Percentiles rank a stretch among this genome's conserved stretches.
phyloP scores from a whole-genome alignment of 1,284 basidiomycete genomes.

The Boletus smithii region DNA sequence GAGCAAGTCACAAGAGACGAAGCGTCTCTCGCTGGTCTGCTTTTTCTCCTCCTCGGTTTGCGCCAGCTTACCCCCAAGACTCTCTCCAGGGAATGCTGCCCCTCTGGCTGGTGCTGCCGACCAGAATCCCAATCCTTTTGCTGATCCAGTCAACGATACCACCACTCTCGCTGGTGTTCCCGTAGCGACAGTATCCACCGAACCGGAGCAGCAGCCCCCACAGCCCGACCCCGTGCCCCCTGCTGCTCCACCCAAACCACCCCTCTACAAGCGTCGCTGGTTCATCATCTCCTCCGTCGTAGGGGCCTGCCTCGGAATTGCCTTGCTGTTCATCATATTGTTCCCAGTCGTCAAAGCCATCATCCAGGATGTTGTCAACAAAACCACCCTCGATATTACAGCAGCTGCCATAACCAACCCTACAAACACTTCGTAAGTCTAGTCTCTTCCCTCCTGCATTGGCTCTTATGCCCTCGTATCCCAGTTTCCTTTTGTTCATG shows the following conservation, averaged over 20 bases:
- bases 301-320: conserved; percentile 48
- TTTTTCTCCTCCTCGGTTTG: not conserved
- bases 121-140: conserved; percentile 10
- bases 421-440: conserved; percentile 50
- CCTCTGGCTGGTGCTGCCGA: conserved; percentile 38
- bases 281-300: conserved; percentile 46
- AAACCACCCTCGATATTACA: conserved; percentile 49
- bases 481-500: conserved; percentile 49
- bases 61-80: not conserved
- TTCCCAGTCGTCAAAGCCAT: conserved; percentile 66
- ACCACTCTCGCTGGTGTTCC: too few species aligned
- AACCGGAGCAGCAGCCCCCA: conserved; percentile 30
- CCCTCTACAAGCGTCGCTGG: conserved; percentile 40
- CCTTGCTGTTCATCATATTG: conserved; percentile 58
- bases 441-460: not conserved
- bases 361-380: conserved; percentile 58
- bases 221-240: conserved; percentile 2
- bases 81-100: conserved; percentile 37
- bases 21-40: conserved; percentile 39
- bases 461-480: conserved; percentile 1
- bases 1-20: conserved; percentile 34
- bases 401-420: conserved; percentile 48
- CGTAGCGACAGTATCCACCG: conserved; percentile 9
- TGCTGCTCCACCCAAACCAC: conserved; percentile 17
- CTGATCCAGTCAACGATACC: conserved; percentile 11